phyloP scores from a whole-genome alignment of 345 rosid genomes.

The Salix koriyanagi region DNA sequence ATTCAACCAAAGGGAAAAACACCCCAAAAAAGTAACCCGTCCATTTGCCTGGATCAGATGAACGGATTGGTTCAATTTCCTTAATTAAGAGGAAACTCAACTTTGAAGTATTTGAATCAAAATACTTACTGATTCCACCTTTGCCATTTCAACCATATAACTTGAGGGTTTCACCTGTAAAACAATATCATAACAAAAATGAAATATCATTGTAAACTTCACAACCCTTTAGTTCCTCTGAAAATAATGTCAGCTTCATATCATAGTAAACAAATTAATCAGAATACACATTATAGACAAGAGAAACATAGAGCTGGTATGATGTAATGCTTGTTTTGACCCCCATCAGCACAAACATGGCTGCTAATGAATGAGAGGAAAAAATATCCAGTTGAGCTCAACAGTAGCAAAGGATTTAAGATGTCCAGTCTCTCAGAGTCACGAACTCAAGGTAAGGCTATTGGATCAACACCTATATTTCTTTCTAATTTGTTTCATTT shows the following conservation, averaged over 20 bases:
- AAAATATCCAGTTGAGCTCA: not conserved
- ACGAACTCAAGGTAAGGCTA: not conserved
- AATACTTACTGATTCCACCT: slow-evolving; percentile 68
- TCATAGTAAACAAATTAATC: not conserved
- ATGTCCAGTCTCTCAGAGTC: not conserved
- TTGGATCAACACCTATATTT: not conserved
- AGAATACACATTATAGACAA: not conserved
- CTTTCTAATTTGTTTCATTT: not conserved
- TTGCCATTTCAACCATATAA: slow-evolving; percentile 97
- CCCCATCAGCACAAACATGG: not conserved
- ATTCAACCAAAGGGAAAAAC: not conserved
- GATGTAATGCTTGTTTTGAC: not conserved
- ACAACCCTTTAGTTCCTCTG: not conserved
- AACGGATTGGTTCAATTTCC: not conserved
- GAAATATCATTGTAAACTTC: slow-evolving; percentile 4
- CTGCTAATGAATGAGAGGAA: not conserved
- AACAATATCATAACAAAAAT: not conserved
- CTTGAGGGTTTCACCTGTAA: slow-evolving; percentile 73
- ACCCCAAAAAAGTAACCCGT: not conserved
- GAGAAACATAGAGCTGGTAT: not conserved
- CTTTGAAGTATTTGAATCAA: slow-evolving; percentile 8
- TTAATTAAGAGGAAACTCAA: slow-evolving; percentile 13
- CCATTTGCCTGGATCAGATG: not conserved
- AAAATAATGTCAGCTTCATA: not conserved
- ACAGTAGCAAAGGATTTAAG: not conserved